Base-by-base conservation (phyloP, 306 rosid genomes). In the Styphnolobium japonicum region DNA sequence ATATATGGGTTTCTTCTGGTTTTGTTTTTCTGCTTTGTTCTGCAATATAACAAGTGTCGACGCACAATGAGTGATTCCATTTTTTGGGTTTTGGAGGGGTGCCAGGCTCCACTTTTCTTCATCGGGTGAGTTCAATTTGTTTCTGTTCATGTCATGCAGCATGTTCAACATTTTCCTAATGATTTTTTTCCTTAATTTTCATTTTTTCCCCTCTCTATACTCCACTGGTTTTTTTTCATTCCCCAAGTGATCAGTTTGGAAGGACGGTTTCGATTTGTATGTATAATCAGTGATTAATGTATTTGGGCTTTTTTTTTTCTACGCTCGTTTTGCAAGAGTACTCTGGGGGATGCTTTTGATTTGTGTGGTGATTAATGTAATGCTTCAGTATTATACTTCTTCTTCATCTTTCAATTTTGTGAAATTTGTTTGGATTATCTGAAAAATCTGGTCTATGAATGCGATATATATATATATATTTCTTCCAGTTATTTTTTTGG, bases 31-130 rank as follows among this genome's bases (percentile, higher is more conserved):
- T 62, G 55, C 60, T 46, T 18, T 60, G n/a, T 52, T 69, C 71
- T 60, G 64, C 46, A 6, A 61, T 72, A 16, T 46, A 45, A 71
- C 68, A 12, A 76, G 80, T 19, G 43, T 56, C 74, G 45, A 12
- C 48, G 31, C 31, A 46, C 79, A 82, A 76, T 84, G 80, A 77
- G 73, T 67, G 75, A 77, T 22, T 75, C 75, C 67, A n/a, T 62
- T 43, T 33, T 81, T 71, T 67, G n/a, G 46, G 36, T 51, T 67
- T 68, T 40, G 15, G 10, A 56, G 40, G 23, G 55, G 22, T 74
- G 76, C 7, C 71, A 39, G 11, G 8, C 45, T 49, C 29, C 46
- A 37, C 1, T 48, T 70, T 61, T 39, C 71, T 71, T 69, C 82
- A 25, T 55, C 67, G 0, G 67, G 81, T 85, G 55, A 83, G 74